Conservation (phyloP, 768 basidiomycete genomes). For the Suillus discolor region DNA sequence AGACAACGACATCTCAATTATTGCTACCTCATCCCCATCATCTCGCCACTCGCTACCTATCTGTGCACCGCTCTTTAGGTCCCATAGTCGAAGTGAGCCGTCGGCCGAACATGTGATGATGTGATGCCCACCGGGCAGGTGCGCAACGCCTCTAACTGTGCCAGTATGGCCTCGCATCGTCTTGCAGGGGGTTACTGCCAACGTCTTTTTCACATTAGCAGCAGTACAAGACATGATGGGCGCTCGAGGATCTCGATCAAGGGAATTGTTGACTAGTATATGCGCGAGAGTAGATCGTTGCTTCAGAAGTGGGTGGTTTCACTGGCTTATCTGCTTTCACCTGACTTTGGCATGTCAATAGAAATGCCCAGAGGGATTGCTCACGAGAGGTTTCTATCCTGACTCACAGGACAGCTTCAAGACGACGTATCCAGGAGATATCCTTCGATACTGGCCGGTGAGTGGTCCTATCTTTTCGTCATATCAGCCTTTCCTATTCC, state of each 20-base stretch:
- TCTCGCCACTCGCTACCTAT: neutral
- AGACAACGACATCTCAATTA: neutral
- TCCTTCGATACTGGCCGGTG: neutral
- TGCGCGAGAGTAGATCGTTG: neutral
- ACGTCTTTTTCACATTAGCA: neutral
- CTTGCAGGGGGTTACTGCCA: accelerated
- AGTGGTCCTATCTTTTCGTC: neutral
- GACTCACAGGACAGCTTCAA: neutral
- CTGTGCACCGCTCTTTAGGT: slow-evolving; percentile 28
- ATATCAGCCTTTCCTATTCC: neutral
- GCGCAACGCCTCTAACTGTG: accelerated
- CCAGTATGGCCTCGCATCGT: neutral
- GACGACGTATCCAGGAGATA: neutral
- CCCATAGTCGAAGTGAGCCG: slow-evolving; percentile 14
- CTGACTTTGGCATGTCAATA: neutral
- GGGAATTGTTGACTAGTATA: neutral
- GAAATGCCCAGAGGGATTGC: neutral
- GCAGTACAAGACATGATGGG: neutral
- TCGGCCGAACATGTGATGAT: slow-evolving; percentile 8
- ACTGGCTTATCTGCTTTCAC: neutral
- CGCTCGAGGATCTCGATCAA: neutral
- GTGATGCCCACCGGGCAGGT: neutral
- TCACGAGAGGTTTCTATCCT: neutral
- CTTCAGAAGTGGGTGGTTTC: neutral
- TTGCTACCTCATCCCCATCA: neutral